Evolutionary conservation across 768 basidiomycete genomes (phyloP), one percentile per base, ranked within the genome.

Genomic region (Tylopilus intermedius): DNA sequence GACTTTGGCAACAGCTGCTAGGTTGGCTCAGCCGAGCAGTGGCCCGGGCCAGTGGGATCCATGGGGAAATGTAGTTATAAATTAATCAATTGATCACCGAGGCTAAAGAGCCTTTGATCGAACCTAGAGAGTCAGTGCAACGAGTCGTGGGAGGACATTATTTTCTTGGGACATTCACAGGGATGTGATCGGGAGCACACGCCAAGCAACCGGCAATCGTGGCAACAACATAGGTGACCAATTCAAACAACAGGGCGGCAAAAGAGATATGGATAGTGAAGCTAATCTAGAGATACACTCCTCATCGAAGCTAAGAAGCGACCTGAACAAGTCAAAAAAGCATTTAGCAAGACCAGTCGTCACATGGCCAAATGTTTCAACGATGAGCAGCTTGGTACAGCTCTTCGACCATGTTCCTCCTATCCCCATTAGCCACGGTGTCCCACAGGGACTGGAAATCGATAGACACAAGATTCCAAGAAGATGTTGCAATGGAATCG

Each of bases 381-480:
- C 63, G 63, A 56, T 60, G 54, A 9, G 60, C 59, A 8, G 63
- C 63, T 47, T 69, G 67, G 14, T 62, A 62, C 41, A 68, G n/a
- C 22, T 67, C 60, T 49, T 70, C 68, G 10, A 71, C 47, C 11
- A 69, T 68, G 38, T 45, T 46, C 54, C 56, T 68, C 39, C 40
- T 57, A 53, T 66, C 60, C 29, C 50, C 60, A 30, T 55, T 58
- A 5, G 51, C 35, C 37, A 52, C 35, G 43, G 54, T 41, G 32
- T 56, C 58, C 68, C 63, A 68, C 21, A 64, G 53, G 18, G 59
- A 48, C 40, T 53, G 67, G 24, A 64, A 51, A 29, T 70, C 58
- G 18, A 63, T 64, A 18, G 56, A 48, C 15, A 62, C 18, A 5
- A 60, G 14, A 22, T 57, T 49, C 69, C 66, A 71, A 26, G 52